These are phyloP conservation scores for Aspergillus brasiliensis DNA, from an alignment of 2,329 filamentous ascomycete genomes.

Conservation along the genomic window DNA sequence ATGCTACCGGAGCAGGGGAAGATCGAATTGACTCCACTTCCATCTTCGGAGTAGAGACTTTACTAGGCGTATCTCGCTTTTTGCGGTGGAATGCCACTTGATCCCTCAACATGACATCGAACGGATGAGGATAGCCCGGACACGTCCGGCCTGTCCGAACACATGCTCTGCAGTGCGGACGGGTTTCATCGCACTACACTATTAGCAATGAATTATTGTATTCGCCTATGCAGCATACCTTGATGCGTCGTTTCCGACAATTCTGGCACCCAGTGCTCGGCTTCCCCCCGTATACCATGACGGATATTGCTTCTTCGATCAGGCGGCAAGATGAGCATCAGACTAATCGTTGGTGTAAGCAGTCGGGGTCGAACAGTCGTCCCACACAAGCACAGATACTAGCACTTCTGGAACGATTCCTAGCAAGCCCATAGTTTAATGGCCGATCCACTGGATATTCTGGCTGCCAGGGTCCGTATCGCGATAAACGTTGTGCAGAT, in stretches of 20 bases:
- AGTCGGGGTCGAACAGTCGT: neutral
- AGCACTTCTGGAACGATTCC: neutral
- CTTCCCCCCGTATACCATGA: slow-evolving; percentile 33
- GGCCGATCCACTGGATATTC: neutral
- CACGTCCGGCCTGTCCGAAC: slow-evolving; percentile 29
- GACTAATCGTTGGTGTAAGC: neutral
- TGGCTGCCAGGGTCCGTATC: neutral
- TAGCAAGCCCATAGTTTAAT: neutral
- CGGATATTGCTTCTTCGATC: neutral
- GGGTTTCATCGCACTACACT: slow-evolving; percentile 33
- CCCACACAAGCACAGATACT: neutral
- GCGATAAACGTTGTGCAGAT: neutral
- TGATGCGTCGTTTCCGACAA: slow-evolving; percentile 33
- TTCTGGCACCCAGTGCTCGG: slow-evolving; percentile 31
- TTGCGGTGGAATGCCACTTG: slow-evolving; percentile 25
- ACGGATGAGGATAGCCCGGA: slow-evolving; percentile 32
- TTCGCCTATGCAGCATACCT: slow-evolving; percentile 18
- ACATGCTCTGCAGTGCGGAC: slow-evolving; percentile 33
- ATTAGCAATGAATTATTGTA: neutral
- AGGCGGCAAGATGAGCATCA: neutral
- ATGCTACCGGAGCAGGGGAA: neutral
- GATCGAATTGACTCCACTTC: neutral
- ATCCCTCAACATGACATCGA: slow-evolving; percentile 32
- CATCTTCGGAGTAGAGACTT: neutral
- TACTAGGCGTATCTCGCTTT: slow-evolving; percentile 6